Evolutionary conservation across 108 stramenopile genomes (phyloP), one percentile per base, ranked within the genome.

Genomic region (Cylindrotheca fusiformis): DNA sequence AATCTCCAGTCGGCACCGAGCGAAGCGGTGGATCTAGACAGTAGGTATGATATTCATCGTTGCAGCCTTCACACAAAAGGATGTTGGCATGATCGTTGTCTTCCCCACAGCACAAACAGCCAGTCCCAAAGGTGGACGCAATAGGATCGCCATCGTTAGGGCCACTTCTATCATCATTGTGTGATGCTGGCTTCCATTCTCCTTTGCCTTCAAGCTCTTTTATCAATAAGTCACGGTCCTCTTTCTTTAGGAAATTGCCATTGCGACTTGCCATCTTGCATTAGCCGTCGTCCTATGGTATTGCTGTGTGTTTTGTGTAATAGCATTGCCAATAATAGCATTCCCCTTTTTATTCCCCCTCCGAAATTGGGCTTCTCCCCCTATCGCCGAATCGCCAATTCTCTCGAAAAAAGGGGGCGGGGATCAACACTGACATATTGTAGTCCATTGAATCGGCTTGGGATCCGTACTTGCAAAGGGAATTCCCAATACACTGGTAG

Each of bases 1-100:
- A 93, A 60, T 93, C 87, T 28, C 75, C 87, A 29, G 84, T 69
- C 0, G 91, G 91, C 32, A 93, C 84, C 27, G 66, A 48, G 25
- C 69, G 27, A 58, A 93, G 46, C 24, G 86, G 68, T 22, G 64
- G 68, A 22, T 72, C 55, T 23, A 65, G 48, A 52, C 75, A 76
- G 58, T 88, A 89, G 0, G 83, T 87, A 55, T 93, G 91, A 72
- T 93, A 93, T 54, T 93, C 91, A 51, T 71, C 88, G 58, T 87
- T 84, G 63, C 91, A 93, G 4, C 70, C 60, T 60, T 93, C 91
- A 61, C 91, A 93, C 8, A 93, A 55, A 6, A 93, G 51, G 24
- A 93, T 57, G 74, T 87, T 85, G 4, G 80, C 82, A 64, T 93
- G 91, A 74, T 93, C 85, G 50, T 84, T 76, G 60, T 93, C 91